Base-by-base conservation (phyloP, 768 basidiomycete genomes). In the Hydnum rufescens region DNA sequence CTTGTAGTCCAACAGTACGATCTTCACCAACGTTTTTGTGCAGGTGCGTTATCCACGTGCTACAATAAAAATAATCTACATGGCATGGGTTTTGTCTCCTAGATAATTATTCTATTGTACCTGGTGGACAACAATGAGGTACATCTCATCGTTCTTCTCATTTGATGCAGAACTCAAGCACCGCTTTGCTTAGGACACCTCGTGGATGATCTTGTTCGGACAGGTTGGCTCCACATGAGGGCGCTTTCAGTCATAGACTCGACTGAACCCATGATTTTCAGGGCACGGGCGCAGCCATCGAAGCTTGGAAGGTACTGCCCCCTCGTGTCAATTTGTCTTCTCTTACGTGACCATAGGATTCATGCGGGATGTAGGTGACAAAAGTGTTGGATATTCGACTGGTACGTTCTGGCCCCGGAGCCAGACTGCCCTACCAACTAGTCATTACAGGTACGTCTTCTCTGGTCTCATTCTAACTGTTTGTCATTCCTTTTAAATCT, bases 281-380 rank as follows among this genome's bases (percentile, higher is more conserved):
- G 52, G 86, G 84, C 5, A 74, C 78, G 63, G 83, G 86, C 42
- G 74, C 85, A 42, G 58, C 85, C 29, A 77, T 88, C 53, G 93
- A 96, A 66, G 89, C 86, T 2, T 96, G 90, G 92, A 96, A 96
- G 80, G 82, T 78, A n/a, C n/a, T n/a, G n/a, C n/a, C n/a, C n/a
- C n/a, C n/a, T n/a, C n/a, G n/a, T n/a, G n/a, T n/a, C n/a, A n/a
- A n/a, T n/a, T n/a, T n/a, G n/a, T n/a, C n/a, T n/a, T n/a, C n/a
- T n/a, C n/a, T n/a, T n/a, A n/a, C n/a, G n/a, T n/a, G n/a, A n/a
- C n/a, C n/a, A n/a, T n/a, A n/a, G n/a, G n/a, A n/a, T n/a, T n/a
- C n/a, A n/a, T n/a, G n/a, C n/a, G n/a, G n/a, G 8, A 6, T 26
- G 42, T 57, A 88, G 80, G 81, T 87, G 60, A 84, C 80, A 3